Base-by-base conservation (phyloP, 768 basidiomycete species). In the Termitomyces sp. region DNA sequence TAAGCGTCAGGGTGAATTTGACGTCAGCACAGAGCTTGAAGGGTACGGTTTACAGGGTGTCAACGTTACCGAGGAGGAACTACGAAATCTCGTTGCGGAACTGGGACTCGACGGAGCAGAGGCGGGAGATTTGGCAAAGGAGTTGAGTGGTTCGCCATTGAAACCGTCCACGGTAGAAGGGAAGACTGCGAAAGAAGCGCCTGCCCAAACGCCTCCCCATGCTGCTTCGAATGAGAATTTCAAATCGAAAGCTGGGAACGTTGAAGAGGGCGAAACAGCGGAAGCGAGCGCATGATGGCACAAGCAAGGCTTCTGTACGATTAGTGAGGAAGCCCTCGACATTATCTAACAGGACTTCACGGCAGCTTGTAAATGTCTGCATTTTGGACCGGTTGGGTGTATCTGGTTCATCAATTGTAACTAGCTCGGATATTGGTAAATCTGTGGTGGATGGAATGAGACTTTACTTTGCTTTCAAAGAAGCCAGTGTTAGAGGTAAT, bases 11-110 rank as follows among this genome's bases (percentile, higher is more conserved):
- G 76, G 75, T 20, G 73, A 78, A 35, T 76, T 88, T 42, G 88
- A 94, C 63, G 74, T 86, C 9, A 79, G 89, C 40, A 82, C 82
- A 2, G 83, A 86, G 57, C 75, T 94, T 45, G 73, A 77, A 29
- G 89, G 86, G 10, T 85, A 77, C 60, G 89, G 89, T 12, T 65
- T 94, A 43, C 85, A 89, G 63, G 91, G 89, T 5, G 81, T 94
- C 22, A 82, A 83, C 60, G 86, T 87, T 22, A 89, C 90, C 3
- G 80, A 86, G 53, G 86, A 88, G 29, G 92, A 94, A 52, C 72
- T 94, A 59, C 69, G 69, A 56, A 80, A 84, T 56, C 71, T 94
- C 35, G 82, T 93, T 5, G 81, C 81, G 39, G 88, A 91, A 58
- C 76, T 94, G 23, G 90, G 91, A 13, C 75, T 94, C 22, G 84